Evolutionary conservation across 2,329 filamentous ascomycete genomes (phyloP).

Genomic region (Botryosphaeria dothidea): DNA sequence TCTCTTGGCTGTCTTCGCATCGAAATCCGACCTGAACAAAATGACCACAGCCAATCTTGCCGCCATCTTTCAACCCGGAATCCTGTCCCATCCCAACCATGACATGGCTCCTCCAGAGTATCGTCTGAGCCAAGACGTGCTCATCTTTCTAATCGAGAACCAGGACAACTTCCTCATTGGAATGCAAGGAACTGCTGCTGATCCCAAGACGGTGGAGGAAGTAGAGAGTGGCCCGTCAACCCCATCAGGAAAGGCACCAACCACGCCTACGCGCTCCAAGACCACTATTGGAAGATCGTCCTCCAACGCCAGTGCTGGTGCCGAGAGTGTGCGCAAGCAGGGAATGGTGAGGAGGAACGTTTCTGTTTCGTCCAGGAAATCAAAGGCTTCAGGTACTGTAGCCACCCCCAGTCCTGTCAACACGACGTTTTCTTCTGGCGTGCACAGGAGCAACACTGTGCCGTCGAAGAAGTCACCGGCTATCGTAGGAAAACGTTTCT

Average conservation of each 20-base stretch:
- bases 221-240: slow-evolving; percentile 67
- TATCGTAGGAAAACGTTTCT: slow-evolving; percentile 66
- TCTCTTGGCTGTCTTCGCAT: slow-evolving; percentile 91
- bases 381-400: slow-evolving; percentile 70
- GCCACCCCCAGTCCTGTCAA: slow-evolving; percentile 59
- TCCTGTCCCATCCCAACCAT: slow-evolving; percentile 89
- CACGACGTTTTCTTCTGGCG: slow-evolving; percentile 47
- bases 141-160: slow-evolving; percentile 97
- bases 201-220: slow-evolving; percentile 71
- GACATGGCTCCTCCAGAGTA: slow-evolving; percentile 97
- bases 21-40: slow-evolving; percentile 93
- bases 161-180: slow-evolving; percentile 98
- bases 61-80: slow-evolving; percentile 95
- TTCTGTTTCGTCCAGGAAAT: slow-evolving; percentile 88
- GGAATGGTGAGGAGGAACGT: slow-evolving; percentile 82
- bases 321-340: slow-evolving; percentile 81
- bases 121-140: slow-evolving; percentile 89
- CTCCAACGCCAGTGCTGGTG: slow-evolving; percentile 85
- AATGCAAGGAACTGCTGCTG: slow-evolving; percentile 98
- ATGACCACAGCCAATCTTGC: slow-evolving; percentile 95
- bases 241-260: slow-evolving; percentile 52
- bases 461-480: slow-evolving; percentile 86
- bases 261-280: slow-evolving; percentile 51
- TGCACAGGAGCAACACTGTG: slow-evolving; percentile 86
- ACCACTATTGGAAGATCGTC: slow-evolving; percentile 70